Percentiles rank a stretch among this genome's conserved stretches.
Evolutionary conservation across 192 early-diverging fungal species (phyloP).

Genomic region (Backusella mclennaniae): DNA sequence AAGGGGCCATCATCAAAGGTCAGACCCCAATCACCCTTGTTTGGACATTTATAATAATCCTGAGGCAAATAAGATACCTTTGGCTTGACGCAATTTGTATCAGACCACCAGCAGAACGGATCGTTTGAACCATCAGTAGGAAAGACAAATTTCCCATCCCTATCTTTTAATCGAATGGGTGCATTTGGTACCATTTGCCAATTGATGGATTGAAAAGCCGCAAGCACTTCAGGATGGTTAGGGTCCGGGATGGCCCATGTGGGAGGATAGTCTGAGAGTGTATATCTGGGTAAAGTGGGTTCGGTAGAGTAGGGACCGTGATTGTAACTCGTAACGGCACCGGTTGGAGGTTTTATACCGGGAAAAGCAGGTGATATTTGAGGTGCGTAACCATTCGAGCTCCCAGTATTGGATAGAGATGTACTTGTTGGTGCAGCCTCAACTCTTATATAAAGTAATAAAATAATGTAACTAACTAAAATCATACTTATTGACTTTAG

Average conservation of each 20-base stretch:
- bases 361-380: not conserved
- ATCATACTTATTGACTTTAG: not conserved
- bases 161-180: slow-evolving; percentile 11
- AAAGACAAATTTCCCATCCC: slow-evolving; percentile 19
- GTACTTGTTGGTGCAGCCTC: not conserved
- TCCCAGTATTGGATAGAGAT: not conserved
- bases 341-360: not conserved
- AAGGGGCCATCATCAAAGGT: slow-evolving; percentile 26
- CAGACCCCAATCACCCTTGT: slow-evolving; percentile 19
- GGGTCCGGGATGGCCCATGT: slow-evolving; percentile 26
- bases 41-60: slow-evolving; percentile 23
- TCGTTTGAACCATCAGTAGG: not conserved
- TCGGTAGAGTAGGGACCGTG: not conserved
- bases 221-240: slow-evolving; percentile 22
- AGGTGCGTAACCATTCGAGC: not conserved
- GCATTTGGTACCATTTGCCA: slow-evolving; percentile 31
- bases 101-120: slow-evolving; percentile 21
- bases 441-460: not conserved
- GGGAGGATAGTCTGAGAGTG: slow-evolving; percentile 20
- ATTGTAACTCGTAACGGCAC: not conserved
- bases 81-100: slow-evolving; percentile 13
- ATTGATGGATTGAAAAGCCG: slow-evolving; percentile 15
- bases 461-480: not conserved
- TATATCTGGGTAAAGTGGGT: slow-evolving; percentile 2
- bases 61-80: slow-evolving; percentile 25